Base-by-base conservation (phyloP, 2,329 filamentous ascomycete genomes). In the Tolypocladium sp. region DNA sequence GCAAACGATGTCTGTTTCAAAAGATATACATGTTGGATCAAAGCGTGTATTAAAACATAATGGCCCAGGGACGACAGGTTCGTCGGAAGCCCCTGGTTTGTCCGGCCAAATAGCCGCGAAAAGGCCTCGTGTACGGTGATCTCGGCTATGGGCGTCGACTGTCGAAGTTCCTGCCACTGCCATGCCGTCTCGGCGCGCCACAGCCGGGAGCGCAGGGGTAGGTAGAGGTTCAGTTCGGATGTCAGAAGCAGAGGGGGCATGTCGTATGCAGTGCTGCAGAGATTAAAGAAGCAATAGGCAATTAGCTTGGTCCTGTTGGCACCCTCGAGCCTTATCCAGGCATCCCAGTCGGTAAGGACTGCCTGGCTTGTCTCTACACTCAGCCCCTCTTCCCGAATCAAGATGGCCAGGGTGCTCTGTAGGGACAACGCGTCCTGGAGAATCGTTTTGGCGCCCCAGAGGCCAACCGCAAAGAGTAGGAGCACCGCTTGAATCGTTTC, bases 1-100 rank as follows among this genome's bases (percentile, higher is more conserved):
- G 77, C 76, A 55, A 85, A 79, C 0, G 80, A 82, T 0, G 83
- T 84, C 66, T 88, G 83, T 64, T 88, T 87, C 27, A 89, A 70
- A 42, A 90, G 76, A 68, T 87, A 90, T 20, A 91, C 86, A 62
- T 90, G 86, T 65, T 91, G 88, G 13, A 90, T 80, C 30, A 91
- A 70, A 4, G 86, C 87, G 66, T 90, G 87, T 3, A 91, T 87
- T 40, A 91, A 76, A 9, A 89, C 81, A 63, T 91, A 90, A 65
- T 88, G 88, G 1, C 87, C 88, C 8, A 89, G 71, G 0, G 84
- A 83, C 0, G 82, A 84, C 59, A 84, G 75, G 52, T 79, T 77
- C 0, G 76, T 71, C 1, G 79, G 78, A 1, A 81, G 74, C 0
- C 74, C 75, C 61, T 82, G 77, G 1, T 76, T 73, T 3, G 76